A percentile compares a stretch with the other conserved stretches of the same genome.
Evolutionary conservation across 129 eudicot species (phyloP).

Genomic region (Smallanthus sonchifolius): DNA sequence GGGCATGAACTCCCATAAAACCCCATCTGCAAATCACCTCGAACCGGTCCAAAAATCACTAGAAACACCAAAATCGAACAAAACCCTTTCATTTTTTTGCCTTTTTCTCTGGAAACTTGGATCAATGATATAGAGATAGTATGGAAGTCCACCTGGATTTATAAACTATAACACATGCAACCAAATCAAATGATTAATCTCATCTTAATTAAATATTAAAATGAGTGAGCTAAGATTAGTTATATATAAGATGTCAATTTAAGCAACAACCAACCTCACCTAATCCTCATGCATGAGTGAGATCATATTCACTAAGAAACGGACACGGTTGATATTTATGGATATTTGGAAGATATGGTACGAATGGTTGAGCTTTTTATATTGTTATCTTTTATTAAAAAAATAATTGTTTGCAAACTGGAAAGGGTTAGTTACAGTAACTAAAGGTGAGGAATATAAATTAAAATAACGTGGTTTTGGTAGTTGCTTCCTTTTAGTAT

Average conservation of each 20-base stretch:
- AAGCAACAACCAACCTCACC: not conserved
- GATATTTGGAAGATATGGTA: conserved; percentile 6
- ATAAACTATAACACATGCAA: not conserved
- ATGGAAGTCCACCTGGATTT: conserved; percentile 3
- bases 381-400: not conserved
- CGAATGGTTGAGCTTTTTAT: not conserved
- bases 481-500: conserved; percentile 6
- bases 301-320: not conserved
- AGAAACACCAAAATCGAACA: conserved; percentile 25
- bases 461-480: conserved; percentile 9
- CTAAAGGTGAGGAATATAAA: not conserved
- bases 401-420: conserved; percentile 1
- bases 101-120: not conserved
- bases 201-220: not conserved
- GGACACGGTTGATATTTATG: conserved; percentile 1
- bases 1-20: conserved; percentile 58
- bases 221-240: not conserved
- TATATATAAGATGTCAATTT: not conserved
- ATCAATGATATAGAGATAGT: not conserved
- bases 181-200: not conserved
- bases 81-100: conserved; percentile 24
- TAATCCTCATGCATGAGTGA: conserved; percentile 13
- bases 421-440: not conserved
- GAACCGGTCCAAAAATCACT: conserved; percentile 27
- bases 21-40: conserved; percentile 38